phyloP scores from a whole-genome alignment of 2,329 filamentous ascomycete species.

The Hypoxylon sp. region DNA sequence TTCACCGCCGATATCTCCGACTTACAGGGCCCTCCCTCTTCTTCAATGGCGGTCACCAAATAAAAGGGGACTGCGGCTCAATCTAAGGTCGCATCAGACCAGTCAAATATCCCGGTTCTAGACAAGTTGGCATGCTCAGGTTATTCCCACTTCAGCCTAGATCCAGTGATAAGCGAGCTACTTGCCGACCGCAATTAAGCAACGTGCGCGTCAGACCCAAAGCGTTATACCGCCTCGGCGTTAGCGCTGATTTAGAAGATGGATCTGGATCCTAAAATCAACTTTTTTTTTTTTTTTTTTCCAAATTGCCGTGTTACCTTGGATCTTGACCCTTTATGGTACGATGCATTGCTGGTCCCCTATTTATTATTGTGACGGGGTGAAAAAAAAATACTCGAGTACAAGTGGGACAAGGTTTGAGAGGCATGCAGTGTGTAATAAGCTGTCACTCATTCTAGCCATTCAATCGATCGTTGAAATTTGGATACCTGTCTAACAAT shows the following conservation, averaged over 20 bases:
- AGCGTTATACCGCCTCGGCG: conserved; percentile 18
- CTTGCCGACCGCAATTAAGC: conserved; percentile 15
- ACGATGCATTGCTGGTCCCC: too few species aligned
- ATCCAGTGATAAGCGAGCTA: conserved; percentile 24
- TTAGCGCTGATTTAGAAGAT: conserved; percentile 22
- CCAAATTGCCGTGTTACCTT: too few species aligned
- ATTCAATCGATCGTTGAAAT: not conserved
- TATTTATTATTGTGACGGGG: too few species aligned
- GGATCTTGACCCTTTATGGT: too few species aligned
- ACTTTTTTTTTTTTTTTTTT: not conserved
- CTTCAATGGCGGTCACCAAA: not conserved
- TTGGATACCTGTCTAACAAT: not conserved
- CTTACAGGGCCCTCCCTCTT: not conserved
- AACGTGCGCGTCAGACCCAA: conserved; percentile 21
- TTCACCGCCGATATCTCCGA: conserved; percentile 31
- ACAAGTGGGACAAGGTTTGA: too few species aligned
- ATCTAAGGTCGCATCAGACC: conserved; percentile 23
- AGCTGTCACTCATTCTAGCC: not conserved
- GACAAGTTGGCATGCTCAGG: conserved; percentile 8
- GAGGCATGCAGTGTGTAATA: not conserved
- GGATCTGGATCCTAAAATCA: conserved; percentile 5
- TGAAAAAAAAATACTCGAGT: too few species aligned
- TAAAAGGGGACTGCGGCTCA: conserved; percentile 29
- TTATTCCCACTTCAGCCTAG: conserved; percentile 17
- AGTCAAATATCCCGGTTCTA: conserved; percentile 6